These are phyloP conservation scores for Acacia confusa DNA, from an alignment of 306 rosid genomes.

Conservation along the genomic window DNA sequence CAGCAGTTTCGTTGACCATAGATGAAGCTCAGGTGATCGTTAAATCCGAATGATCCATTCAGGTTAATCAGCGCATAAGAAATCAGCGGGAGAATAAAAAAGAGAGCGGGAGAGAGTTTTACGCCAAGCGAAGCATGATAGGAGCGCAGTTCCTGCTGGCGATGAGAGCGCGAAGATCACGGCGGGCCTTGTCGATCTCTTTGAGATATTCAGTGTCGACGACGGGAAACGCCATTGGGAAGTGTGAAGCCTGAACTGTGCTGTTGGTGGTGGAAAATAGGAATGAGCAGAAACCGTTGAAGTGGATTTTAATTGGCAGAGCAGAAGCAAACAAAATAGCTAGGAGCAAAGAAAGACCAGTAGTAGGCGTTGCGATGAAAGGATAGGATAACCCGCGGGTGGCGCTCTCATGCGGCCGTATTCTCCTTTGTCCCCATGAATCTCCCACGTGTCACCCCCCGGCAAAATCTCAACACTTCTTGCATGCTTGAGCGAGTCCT, in stretches of 20 bases:
- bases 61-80: background rate
- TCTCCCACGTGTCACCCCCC: background rate
- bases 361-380: background rate
- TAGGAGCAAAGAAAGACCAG: background rate
- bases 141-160: conserved; percentile 86
- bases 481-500: background rate
- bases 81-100: background rate
- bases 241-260: background rate
- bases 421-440: background rate
- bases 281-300: background rate
- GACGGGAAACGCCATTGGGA: conserved; percentile 68
- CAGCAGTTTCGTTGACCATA: conserved; percentile 15
- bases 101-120: conserved; percentile 5
- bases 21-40: background rate
- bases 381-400: conserved; percentile 3
- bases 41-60: background rate
- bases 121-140: conserved; percentile 95
- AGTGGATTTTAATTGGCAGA: background rate
- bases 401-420: background rate
- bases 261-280: background rate
- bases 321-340: background rate
- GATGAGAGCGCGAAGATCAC: conserved; percentile 93
- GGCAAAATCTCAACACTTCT: background rate
- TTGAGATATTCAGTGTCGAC: conserved; percentile 76
- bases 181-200: conserved; percentile 82